phyloP scores from a whole-genome alignment of 352 stramenopile genomes.

The Globisporangium ultimum region DNA sequence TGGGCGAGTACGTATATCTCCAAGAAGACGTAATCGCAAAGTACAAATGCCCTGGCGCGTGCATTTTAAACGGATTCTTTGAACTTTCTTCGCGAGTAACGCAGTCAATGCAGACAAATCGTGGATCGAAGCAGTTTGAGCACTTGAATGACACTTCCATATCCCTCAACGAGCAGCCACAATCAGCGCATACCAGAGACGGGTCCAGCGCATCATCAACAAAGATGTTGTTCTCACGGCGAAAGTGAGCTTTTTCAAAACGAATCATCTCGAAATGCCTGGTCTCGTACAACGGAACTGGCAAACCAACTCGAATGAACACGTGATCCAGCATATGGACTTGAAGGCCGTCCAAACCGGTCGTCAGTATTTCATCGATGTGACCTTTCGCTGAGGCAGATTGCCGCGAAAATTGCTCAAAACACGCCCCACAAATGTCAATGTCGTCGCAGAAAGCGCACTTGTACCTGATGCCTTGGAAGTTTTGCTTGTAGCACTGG shows the following conservation, averaged over 20 bases:
- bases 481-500: slow-evolving; percentile 55
- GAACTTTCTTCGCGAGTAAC: slow-evolving; percentile 44
- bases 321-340: slow-evolving; percentile 51
- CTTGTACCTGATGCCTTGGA: slow-evolving; percentile 62
- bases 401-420: slow-evolving; percentile 35
- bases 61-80: slow-evolving; percentile 45
- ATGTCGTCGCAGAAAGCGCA: slow-evolving; percentile 68
- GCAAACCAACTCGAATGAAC: slow-evolving; percentile 59
- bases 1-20: slow-evolving; percentile 29
- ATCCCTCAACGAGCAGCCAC: slow-evolving; percentile 27
- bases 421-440: slow-evolving; percentile 67
- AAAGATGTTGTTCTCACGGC: background rate
- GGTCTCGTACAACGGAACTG: slow-evolving; percentile 59
- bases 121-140: slow-evolving; percentile 48
- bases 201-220: background rate
- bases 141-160: slow-evolving; percentile 52
- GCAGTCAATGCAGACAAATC: slow-evolving; percentile 48
- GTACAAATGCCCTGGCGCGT: slow-evolving; percentile 66
- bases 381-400: slow-evolving; percentile 7
- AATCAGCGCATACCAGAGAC: slow-evolving; percentile 24
- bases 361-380: slow-evolving; percentile 13
- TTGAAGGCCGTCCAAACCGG: slow-evolving; percentile 1
- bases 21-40: slow-evolving; percentile 49
- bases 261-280: slow-evolving; percentile 42
- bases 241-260: slow-evolving; percentile 22